These are phyloP conservation scores for Bullera alba DNA, from an alignment of 768 basidiomycete species.

Conservation along the genomic window DNA sequence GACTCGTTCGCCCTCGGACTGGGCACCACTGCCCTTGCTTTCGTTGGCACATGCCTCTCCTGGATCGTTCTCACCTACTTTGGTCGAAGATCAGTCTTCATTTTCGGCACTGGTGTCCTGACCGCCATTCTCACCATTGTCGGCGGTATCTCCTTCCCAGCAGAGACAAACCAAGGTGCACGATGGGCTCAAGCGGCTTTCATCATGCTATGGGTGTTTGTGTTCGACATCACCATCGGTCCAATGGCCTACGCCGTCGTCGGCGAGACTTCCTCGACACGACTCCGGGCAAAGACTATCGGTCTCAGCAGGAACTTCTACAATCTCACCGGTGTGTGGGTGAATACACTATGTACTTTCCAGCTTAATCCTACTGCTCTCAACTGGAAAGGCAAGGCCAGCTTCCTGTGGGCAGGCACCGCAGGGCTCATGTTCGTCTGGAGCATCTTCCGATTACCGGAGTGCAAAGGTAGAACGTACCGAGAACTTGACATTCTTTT, in stretches of 20 bases:
- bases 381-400: background rate
- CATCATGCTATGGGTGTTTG: constrained; percentile 7
- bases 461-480: constrained; percentile 28
- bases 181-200: constrained; percentile 10
- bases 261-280: constrained; percentile 16
- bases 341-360: background rate
- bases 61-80: background rate
- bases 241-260: constrained; percentile 21
- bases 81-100: background rate
- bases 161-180: background rate
- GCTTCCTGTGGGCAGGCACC: background rate
- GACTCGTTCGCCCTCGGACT: constrained; percentile 6
- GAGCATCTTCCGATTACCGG: constrained; percentile 22
- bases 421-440: background rate
- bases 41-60: background rate
- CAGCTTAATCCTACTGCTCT: background rate
- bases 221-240: constrained; percentile 9
- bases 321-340: background rate
- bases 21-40: constrained; percentile 2
- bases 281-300: constrained; percentile 19
- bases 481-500: constrained; percentile 49
- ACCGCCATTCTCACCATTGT: background rate
- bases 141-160: background rate
- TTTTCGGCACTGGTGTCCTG: background rate
- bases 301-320: constrained; percentile 12